Base-by-base conservation (phyloP, 805 yeast species). In the Saccharomycopsis vini region DNA sequence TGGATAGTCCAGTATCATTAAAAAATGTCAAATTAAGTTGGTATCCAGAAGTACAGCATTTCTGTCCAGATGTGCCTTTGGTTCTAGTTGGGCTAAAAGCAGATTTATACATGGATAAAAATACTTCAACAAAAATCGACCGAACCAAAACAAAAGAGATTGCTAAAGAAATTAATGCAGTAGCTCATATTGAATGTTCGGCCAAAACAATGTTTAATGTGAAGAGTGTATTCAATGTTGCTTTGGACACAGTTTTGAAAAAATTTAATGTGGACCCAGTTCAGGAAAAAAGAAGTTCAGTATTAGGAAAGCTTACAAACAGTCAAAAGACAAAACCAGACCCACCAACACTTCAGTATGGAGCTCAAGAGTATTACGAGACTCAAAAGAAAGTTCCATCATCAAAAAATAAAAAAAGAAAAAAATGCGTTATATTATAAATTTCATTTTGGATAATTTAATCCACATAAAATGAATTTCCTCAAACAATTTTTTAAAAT, bases 31-130 rank as follows among this genome's bases (percentile, higher is more conserved):
- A 70, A 47, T 94, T 86, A 50, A 75, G 73, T 48, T 89, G 97
- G 97, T 74, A 75, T 33, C 95, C 95, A 1, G 97, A 89, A 58
- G 82, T 85, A 1, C 65, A 69, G 47, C 88, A 83, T 56, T 86
- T 81, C 58, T 86, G 95, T 57, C 88, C 89, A 2, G 81, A 77
- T 2, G 71, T 79, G 2, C 95, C 95, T 1, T 72, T 81, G 15
- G 59, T 87, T 22, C 63, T 90, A 29, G 87, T 86, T n/a, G 96
- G 95, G 1, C 71, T 90, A 28, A 87, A 89, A 56, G 62, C 77
- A 3, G 97, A 89, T 60, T 63, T 82, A 45, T 57, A 56, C 39
- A 51, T 51, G 12, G 22, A 33, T 16, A 49, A 43, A 5, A 49
- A 46, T 22, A 38, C 51, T 34, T 28, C 54, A 20, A 33, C 56